phyloP scores from a whole-genome alignment of 2,329 filamentous ascomycete species.

The Trichophyton schoenleinii region DNA sequence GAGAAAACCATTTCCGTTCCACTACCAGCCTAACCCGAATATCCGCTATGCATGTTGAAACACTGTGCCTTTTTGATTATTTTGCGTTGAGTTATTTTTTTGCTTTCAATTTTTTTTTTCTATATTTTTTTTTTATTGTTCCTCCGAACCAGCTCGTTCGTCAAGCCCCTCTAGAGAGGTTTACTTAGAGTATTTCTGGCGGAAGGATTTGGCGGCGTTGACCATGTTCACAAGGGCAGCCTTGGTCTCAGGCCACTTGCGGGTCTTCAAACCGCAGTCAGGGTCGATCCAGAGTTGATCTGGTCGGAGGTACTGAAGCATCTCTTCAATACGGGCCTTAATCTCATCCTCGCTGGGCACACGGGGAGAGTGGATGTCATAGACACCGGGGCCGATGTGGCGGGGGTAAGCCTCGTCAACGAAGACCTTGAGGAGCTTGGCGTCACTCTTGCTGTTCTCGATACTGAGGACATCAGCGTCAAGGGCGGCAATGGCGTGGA shows the following conservation, averaged over 20 bases:
- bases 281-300: constrained; percentile 99
- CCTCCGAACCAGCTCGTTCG: not conserved
- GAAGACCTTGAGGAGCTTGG: constrained; percentile 97
- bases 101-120: not conserved
- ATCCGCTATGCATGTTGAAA: constrained; percentile 16
- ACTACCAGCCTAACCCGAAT: constrained; percentile 8
- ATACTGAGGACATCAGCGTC: constrained; percentile 98
- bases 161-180: not conserved
- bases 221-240: constrained; percentile 93
- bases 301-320: constrained; percentile 92
- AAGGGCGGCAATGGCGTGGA: constrained; percentile 96
- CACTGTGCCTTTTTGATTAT: constrained; percentile 7
- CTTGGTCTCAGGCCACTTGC: constrained; percentile 98
- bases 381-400: constrained; percentile 98
- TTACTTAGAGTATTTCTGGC: constrained; percentile 65
- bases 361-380: constrained; percentile 99
- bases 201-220: constrained; percentile 94
- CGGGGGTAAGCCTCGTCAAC: constrained; percentile 93
- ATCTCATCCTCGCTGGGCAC: constrained; percentile 96
- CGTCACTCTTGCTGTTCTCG: constrained; percentile 99
- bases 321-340: constrained; percentile 93
- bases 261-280: constrained; percentile 98
- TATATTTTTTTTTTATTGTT: not conserved
- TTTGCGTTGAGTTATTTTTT: not conserved
- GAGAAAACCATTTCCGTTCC: constrained; percentile 16